Percentiles rank a stretch among this genome's conserved stretches.
Conservation (phyloP, 2,329 filamentous ascomycete genomes). For the Bertia moriformis region DNA sequence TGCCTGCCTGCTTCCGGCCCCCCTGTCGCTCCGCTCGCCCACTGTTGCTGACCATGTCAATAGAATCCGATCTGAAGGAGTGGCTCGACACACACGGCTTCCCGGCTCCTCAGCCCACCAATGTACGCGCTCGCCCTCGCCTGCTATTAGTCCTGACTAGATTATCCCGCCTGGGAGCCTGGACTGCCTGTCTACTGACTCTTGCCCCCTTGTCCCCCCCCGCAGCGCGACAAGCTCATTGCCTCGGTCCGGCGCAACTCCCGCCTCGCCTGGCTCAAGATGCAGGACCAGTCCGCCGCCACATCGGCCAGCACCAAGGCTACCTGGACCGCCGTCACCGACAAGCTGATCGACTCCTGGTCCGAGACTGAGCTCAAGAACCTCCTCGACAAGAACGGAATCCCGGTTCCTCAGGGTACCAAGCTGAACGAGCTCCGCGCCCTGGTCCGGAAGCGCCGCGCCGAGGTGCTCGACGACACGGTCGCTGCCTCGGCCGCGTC, state of each 20-base stretch:
- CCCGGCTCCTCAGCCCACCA: constrained; percentile 69
- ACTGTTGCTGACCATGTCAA: background rate
- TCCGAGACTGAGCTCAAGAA: constrained; percentile 78
- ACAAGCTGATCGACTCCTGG: constrained; percentile 80
- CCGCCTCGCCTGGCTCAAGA: constrained; percentile 58
- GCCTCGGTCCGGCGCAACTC: constrained; percentile 83
- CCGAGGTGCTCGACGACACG: constrained; percentile 55
- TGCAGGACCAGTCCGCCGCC: constrained; percentile 43
- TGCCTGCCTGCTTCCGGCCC: background rate
- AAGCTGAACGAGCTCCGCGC: constrained; percentile 80
- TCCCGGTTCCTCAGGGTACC: constrained; percentile 82
- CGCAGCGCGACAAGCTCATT: constrained; percentile 68
- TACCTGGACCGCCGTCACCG: constrained; percentile 62
- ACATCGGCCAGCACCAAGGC: constrained; percentile 51
- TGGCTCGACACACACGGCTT: constrained; percentile 85
- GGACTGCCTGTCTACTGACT: background rate
- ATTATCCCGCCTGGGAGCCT: no score
- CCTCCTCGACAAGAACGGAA: constrained; percentile 79
- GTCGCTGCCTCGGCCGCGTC: constrained; percentile 39
- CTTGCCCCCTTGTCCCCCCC: constrained; percentile 5
- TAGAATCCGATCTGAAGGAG: constrained; percentile 77
- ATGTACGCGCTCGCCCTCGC: constrained; percentile 15
- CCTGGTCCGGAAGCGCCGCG: constrained; percentile 75
- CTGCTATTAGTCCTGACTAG: background rate
- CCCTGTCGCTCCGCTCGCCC: no score